Evolutionary conservation across 1,284 basidiomycete species (phyloP), one percentile per base, ranked within the genome.

Genomic region (Ceratobasidium sp.): DNA sequence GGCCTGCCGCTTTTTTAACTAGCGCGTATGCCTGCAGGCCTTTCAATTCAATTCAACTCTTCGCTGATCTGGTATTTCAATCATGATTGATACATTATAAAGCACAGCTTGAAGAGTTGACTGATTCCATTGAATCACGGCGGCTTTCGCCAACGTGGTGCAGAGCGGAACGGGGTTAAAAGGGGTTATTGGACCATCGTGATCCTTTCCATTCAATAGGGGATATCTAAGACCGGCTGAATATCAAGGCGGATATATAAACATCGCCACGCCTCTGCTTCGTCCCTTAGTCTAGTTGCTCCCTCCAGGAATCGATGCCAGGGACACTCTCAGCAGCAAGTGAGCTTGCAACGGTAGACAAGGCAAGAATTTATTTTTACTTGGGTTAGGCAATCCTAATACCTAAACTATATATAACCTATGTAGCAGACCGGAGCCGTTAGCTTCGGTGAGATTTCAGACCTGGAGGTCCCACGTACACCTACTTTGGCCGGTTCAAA

Each of bases 141-240:
- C n/a, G n/a, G n/a, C n/a, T n/a, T n/a, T n/a, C n/a, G n/a, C n/a
- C n/a, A n/a, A n/a, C n/a, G n/a, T n/a, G n/a, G n/a, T 32, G 25
- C 35, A 17, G n/a, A 35, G 54, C 54, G 54, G 54, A 56, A 20
- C 54, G 5, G 20, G n/a, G 34, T 40, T 38, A 56, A 56, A 56
- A 35, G 13, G 35, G 54, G 32, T 38, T 12, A 22, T 56, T n/a
- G n/a, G n/a, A n/a, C n/a, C n/a, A n/a, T n/a, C 54, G 20, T 56
- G 8, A 20, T 12, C 34, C 35, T 40, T 31, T 57, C 38, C 17
- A 57, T 29, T 57, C 38, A 57, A 57, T 43, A 43, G 55, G 55
- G 27, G 22, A 3, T 55, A 55, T 31, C 43, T 57, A 43, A 43
- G 1, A 13, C 15, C 22, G 20, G 38, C 17, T 35, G 55, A 40